Conservation (phyloP, 148 eudicot genomes). For the Agrostemma githago region DNA sequence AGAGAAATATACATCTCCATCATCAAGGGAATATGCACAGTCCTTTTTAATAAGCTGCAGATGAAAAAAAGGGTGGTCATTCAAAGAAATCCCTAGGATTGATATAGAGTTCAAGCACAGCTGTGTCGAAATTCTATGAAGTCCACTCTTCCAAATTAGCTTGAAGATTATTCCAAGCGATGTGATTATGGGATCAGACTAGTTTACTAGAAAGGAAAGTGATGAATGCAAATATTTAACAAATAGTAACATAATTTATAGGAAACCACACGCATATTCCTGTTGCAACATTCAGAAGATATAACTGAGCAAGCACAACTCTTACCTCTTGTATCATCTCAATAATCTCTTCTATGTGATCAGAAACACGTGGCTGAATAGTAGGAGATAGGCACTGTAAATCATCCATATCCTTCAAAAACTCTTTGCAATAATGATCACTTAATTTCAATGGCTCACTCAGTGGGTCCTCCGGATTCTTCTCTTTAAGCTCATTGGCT, state of each 20-base stretch:
- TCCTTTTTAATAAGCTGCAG: conserved; percentile 68
- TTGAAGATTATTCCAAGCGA: no score
- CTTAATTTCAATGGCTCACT: conserved; percentile 62
- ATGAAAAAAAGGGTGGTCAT: neutral
- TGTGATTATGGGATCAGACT: no score
- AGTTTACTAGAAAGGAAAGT: no score
- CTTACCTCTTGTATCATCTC: conserved; percentile 75
- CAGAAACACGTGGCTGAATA: conserved; percentile 78
- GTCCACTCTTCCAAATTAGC: no score
- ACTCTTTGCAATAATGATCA: conserved; percentile 61
- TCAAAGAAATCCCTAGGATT: neutral
- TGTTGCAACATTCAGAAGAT: conserved; percentile 4
- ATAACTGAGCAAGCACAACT: neutral
- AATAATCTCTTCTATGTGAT: conserved; percentile 71
- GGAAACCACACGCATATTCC: no score
- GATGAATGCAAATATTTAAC: no score
- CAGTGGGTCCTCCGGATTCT: conserved; percentile 26
- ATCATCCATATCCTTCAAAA: conserved; percentile 71
- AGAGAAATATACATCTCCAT: conserved; percentile 91
- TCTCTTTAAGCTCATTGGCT: conserved; percentile 72
- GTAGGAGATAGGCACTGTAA: conserved; percentile 83
- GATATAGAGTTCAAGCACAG: neutral
- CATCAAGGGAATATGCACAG: conserved; percentile 74
- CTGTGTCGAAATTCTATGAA: no score
- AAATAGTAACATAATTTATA: no score